phyloP scores from a whole-genome alignment of 805 yeast genomes.

The Kodamaea jinghongensis region DNA sequence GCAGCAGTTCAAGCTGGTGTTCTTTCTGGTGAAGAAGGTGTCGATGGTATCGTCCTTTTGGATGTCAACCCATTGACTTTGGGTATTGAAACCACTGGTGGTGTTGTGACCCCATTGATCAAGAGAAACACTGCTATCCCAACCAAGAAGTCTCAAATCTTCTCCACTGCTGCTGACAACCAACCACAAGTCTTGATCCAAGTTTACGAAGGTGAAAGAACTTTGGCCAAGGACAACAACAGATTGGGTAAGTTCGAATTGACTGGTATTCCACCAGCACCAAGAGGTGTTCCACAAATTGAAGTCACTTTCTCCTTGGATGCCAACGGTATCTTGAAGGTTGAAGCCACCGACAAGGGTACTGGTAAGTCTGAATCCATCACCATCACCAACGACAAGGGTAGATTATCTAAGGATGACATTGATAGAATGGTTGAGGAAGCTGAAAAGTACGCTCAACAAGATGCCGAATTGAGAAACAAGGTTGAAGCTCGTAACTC shows the following conservation, averaged over 20 bases:
- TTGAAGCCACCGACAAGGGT: constrained; percentile 97
- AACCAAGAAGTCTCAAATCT: constrained; percentile 97
- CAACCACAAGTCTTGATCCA: constrained; percentile 99
- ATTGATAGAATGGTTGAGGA: constrained; percentile 98
- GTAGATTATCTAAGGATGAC: constrained; percentile 94
- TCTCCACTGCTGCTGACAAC: constrained; percentile 98
- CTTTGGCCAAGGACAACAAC: constrained; percentile 96
- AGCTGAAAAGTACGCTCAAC: constrained; percentile 80
- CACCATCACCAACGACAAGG: constrained; percentile 98
- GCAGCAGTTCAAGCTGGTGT: constrained; percentile 99
- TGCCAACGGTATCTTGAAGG: constrained; percentile 99
- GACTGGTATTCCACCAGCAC: constrained; percentile 96
- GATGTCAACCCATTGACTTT: constrained; percentile 98
- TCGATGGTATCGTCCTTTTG: constrained; percentile 91
- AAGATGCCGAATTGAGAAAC: constrained; percentile 44
- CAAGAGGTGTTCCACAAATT: constrained; percentile 98
- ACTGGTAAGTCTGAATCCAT: constrained; percentile 98
- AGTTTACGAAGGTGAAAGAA: constrained; percentile 99
- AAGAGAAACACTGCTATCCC: constrained; percentile 99
- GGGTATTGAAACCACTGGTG: constrained; percentile 99
- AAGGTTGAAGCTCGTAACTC: constrained; percentile 44
- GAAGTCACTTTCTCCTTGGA: constrained; percentile 99
- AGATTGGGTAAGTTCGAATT: constrained; percentile 97
- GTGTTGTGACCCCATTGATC: constrained; percentile 97
- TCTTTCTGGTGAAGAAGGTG: constrained; percentile 93